These are phyloP conservation scores for Macadamia tetraphylla DNA, from an alignment of 164 flowering plant genomes.

Conservation along the genomic window DNA sequence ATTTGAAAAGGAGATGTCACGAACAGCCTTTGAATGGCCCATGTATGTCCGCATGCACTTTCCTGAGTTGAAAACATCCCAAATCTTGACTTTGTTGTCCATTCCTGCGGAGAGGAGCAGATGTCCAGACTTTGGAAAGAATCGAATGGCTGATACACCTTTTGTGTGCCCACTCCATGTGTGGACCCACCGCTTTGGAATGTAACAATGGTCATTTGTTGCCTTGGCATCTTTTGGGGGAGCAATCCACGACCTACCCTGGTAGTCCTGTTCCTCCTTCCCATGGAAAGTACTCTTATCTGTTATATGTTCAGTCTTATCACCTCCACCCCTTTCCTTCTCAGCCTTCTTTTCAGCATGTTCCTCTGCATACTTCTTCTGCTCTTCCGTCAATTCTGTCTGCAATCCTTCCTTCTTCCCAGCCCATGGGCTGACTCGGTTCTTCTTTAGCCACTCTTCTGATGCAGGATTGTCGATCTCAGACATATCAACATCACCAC, in stretches of 20 bases:
- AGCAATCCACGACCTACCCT: constrained; percentile 95
- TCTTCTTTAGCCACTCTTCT: constrained; percentile 77
- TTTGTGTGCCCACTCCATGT: constrained; percentile 99
- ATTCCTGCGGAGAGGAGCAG: constrained; percentile 87
- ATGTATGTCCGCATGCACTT: constrained; percentile 97
- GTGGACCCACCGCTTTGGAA: constrained; percentile 83
- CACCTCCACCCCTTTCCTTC: constrained; percentile 47
- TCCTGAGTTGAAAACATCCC: constrained; percentile 94
- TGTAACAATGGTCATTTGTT: constrained; percentile 78
- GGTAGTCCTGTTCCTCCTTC: constrained; percentile 91
- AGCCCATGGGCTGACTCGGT: constrained; percentile 88
- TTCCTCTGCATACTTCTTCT: constrained; percentile 97
- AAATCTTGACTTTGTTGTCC: constrained; percentile 96
- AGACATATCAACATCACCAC: constrained; percentile 14
- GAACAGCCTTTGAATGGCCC: constrained; percentile 91
- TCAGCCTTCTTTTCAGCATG: constrained; percentile 82
- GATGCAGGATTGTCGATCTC: constrained; percentile 72
- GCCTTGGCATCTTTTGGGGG: constrained; percentile 95
- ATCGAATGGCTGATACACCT: constrained; percentile 92
- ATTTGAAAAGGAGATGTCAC: constrained; percentile 80
- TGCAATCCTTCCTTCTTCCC: constrained; percentile 81
- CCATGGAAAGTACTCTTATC: constrained; percentile 97
- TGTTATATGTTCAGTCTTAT: constrained; percentile 43
- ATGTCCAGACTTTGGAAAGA: constrained; percentile 91
- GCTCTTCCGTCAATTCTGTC: constrained; percentile 84